Base-by-base conservation (phyloP, 768 basidiomycete species). In the Collybia sordida region DNA sequence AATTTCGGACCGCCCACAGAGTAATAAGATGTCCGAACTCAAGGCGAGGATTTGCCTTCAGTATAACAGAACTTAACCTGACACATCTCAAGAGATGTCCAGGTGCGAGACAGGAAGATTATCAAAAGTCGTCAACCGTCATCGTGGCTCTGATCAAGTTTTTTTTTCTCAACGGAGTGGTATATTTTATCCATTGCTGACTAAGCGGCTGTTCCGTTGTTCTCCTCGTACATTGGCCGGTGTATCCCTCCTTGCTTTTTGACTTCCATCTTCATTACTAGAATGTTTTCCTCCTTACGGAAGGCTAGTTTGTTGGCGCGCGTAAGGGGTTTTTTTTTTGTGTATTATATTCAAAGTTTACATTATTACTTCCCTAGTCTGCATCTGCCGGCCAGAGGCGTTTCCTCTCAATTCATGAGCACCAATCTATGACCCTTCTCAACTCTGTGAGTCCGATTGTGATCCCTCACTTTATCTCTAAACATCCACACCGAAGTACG, bases 321-420 rank as follows among this genome's bases (percentile, higher is more conserved):
- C 58, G 90, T 84, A 73, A 59, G n/a, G n/a, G n/a, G 73, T 70
- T 9, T 43, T 7, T 43, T 28, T 42, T 51, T 23, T 5, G 14
- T 48, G 31, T 41, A 4, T 22, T 17, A 28, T 24, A 17, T 42
- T 34, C 23, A 12, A 6, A 11, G 14, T 42, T 52, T 52, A 49
- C 22, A 49, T n/a, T 49, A 61, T 51, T 40, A 23, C 47, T 36
- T 46, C 23, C 52, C 24, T 60, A 90, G 88, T 71, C 75, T 67
- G 80, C 76, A 59, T 85, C 82, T 81, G 82, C 83, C 62, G 81
- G 85, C 65, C 93, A 95, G 81, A 90, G 79, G 74, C 90, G 94
- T 56, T 89, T 85, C 67, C 83, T 98, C 61, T 96, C 93, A 21
- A 94, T 99, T 62, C 97, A 99, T 72, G 97, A 99, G 74, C 92